A percentile compares a stretch with the other conserved stretches of the same genome.
phyloP scores from a whole-genome alignment of 2,329 filamentous ascomycete species.

The Cladosporium sp. region DNA sequence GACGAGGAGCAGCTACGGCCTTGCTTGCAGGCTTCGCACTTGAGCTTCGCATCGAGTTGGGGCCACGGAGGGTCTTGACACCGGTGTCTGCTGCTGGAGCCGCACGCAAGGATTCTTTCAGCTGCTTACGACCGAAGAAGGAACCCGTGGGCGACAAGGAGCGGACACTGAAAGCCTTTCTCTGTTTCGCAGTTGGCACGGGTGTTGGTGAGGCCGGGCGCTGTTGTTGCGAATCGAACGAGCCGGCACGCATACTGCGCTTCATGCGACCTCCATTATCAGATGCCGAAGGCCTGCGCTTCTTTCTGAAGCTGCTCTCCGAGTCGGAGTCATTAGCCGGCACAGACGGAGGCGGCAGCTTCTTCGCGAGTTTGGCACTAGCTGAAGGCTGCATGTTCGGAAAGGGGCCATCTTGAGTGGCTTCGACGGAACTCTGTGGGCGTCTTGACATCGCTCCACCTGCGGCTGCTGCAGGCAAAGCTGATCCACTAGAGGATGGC shows the following conservation, averaged over 20 bases:
- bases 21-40: constrained; percentile 6
- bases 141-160: constrained; percentile 68
- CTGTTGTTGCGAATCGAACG: constrained; percentile 39
- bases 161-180: constrained; percentile 59
- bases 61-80: constrained; percentile 22
- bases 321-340: constrained; percentile 47
- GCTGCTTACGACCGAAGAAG: constrained; percentile 42
- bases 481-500: constrained; percentile 16
- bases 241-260: constrained; percentile 66
- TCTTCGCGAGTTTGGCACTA: constrained; percentile 29
- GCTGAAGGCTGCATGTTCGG: constrained; percentile 19
- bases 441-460: constrained; percentile 1
- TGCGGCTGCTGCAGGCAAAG: constrained; percentile 20
- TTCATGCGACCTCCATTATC: constrained; percentile 60
- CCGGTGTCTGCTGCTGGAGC: constrained; percentile 18
- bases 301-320: constrained; percentile 76
- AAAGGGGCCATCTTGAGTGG: constrained; percentile 9
- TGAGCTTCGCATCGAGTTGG: constrained; percentile 12
- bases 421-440: constrained; percentile 18
- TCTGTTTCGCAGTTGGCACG: constrained; percentile 27
- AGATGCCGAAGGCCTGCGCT: constrained; percentile 38
- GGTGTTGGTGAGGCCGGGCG: constrained; percentile 45
- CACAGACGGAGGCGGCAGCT: constrained; percentile 19
- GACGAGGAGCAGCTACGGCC: neutral
- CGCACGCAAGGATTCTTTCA: constrained; percentile 20